Conservation (phyloP, 106 monocot species). For the Xerophyta viscosa region DNA sequence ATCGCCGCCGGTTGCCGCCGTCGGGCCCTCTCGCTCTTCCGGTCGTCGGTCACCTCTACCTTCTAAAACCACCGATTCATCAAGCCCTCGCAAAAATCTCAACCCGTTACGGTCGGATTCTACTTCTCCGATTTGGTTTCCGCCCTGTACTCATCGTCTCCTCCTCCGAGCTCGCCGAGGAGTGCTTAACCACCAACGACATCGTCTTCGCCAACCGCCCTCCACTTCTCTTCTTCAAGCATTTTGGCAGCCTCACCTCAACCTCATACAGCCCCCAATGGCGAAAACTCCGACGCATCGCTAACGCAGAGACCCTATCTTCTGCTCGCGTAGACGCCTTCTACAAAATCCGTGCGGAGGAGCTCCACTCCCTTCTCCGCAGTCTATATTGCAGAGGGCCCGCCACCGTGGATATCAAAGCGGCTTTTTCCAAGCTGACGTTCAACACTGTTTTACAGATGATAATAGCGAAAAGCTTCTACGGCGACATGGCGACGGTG, state of each 20-base stretch:
- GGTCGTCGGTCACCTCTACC: slow-evolving; percentile 15
- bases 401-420: slow-evolving; percentile 11
- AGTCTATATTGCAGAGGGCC: slow-evolving; percentile 1
- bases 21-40: slow-evolving; percentile 6
- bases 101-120: slow-evolving; percentile 12
- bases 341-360: slow-evolving; percentile 4
- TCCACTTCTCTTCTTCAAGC: background rate
- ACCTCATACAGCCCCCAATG: slow-evolving; percentile 24
- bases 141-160: slow-evolving; percentile 20
- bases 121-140: slow-evolving; percentile 18
- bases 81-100: slow-evolving; percentile 14
- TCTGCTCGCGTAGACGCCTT: slow-evolving; percentile 4
- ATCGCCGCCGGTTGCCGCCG: background rate
- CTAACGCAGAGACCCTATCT: slow-evolving; percentile 16
- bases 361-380: slow-evolving; percentile 7
- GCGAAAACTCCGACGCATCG: slow-evolving; percentile 28
- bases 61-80: slow-evolving; percentile 20
- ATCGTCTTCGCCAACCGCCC: slow-evolving; percentile 24
- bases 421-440: slow-evolving; percentile 12
- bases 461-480: slow-evolving; percentile 28
- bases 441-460: slow-evolving; percentile 25
- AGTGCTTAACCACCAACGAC: slow-evolving; percentile 18
- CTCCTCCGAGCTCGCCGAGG: slow-evolving; percentile 11
- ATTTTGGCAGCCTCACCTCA: slow-evolving; percentile 2
- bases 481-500: slow-evolving; percentile 7